Base-by-base conservation (phyloP, 202 grass and related monocot species). In the Schoenoplectus triqueter region DNA sequence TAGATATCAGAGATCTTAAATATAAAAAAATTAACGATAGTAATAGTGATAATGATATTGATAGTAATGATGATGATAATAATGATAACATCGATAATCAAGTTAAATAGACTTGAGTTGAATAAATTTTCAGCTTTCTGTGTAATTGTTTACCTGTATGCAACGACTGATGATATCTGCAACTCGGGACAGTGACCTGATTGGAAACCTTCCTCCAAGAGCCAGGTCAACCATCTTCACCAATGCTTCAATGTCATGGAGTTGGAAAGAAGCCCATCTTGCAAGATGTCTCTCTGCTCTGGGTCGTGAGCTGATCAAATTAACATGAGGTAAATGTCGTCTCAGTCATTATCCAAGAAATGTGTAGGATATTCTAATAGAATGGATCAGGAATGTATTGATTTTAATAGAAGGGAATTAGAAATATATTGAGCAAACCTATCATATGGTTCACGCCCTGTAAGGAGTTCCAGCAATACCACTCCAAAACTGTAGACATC, bases 401-500 rank as follows among this genome's bases (percentile, higher is more conserved):
- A 42, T 66, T 85, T 48, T 42, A 40, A 40, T 79, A 72, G 9
- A 69, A 83, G 7, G 61, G 40, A 44, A 40, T 18, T 5, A 59
- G 80, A 42, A 4, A 87, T 39, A 41, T 62, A 72, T n/a, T 69
- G 66, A 17, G 62, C 40, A 3, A 66, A 90, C 92, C 85, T 87
- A 66, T 95, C 95, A 81, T 93, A 95, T 40, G 92, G 91, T 39
- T 64, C 87, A 15, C 91, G 92, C 10, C 92, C 95, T 0, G 92
- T 95, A 66, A 98, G 92, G 13, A 98, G 91, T 80, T 98, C 89
- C 82, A 98, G 83, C 95, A 98, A 86, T 81, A 95, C 85, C 5
- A 93, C 91, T 45, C 92, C 92, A 64, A 98, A 93, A 85, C 89
- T 86, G 62, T 98, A 98, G 4, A 95, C 80, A 59, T 98, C 95